Percentiles rank a stretch among this genome's conserved stretches.
Conservation (phyloP, 352 stramenopile genomes). For the Phytophthora tentaculata region DNA sequence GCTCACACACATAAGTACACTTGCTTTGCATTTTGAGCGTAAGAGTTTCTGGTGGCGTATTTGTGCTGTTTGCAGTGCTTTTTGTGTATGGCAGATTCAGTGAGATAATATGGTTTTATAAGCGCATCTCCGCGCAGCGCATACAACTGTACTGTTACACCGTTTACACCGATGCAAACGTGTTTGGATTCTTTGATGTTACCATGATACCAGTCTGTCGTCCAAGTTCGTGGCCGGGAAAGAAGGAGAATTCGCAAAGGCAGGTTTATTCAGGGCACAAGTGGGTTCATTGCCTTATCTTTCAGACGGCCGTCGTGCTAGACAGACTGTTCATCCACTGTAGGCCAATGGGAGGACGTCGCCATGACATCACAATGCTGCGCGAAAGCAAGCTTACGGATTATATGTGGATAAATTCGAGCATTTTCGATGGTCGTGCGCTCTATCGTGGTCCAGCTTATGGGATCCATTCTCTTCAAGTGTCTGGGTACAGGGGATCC, state of each 20-base stretch:
- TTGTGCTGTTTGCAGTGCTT: neutral
- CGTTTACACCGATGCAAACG: no score
- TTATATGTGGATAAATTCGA: neutral
- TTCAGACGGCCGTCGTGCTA: constrained; percentile 2
- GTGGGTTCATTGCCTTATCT: constrained; percentile 9
- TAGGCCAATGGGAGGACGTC: constrained; percentile 13
- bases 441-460: constrained; percentile 18
- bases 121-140: constrained; percentile 8
- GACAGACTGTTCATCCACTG: constrained; percentile 11
- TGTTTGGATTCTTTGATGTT: no score
- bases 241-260: constrained; percentile 14
- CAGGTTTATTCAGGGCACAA: constrained; percentile 15
- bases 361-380: constrained; percentile 16
- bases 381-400: constrained; percentile 11
- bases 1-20: neutral
- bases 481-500: constrained; percentile 3
- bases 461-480: constrained; percentile 4
- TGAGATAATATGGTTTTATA: constrained; percentile 12
- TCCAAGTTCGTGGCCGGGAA: neutral
- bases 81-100: neutral
- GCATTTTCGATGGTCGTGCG: constrained; percentile 13
- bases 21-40: neutral
- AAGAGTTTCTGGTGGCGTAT: neutral
- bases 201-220: no score
- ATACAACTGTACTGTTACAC: constrained; percentile 12